Evolutionary conservation across 1,284 basidiomycete genomes (phyloP), one percentile per base, ranked within the genome.

Genomic region (Athelia psychrophila): DNA sequence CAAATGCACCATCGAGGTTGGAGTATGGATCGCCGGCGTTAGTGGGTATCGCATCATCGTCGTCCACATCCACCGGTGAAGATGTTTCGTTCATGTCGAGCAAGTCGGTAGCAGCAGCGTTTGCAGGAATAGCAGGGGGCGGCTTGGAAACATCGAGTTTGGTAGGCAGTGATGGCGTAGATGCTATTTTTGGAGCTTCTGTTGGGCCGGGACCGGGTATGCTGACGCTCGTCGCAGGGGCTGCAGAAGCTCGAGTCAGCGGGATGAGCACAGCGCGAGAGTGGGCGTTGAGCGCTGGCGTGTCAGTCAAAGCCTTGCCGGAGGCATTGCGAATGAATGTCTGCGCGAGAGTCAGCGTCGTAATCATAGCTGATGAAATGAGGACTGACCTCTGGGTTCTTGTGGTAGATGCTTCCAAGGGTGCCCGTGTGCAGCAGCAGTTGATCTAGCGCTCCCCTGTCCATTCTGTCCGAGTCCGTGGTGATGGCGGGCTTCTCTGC

Each of bases 381-480:
- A 33, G 16, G 15, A 62, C 77, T 58, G 44, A 88, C 89, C 78
- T 93, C 91, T 10, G 90, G 90, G 59, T 92, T 92, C 72, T 93
- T 93, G 73, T 93, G 90, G 64, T 93, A 93, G 56, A 93, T 91
- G 51, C 89, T 91, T 23, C 88, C 87, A 35, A 93, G 69, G n/a
- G 88, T 89, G 12, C 87, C 91, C 0, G 90, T 90, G 60, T 92
- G 90, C 38, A 93, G 66, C 33, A 93, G 68, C 18, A 95, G 75
- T 60, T 96, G 93, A 71, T 98, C 95, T 33, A 98, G 80, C 51
- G 95, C 90, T 22, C 93, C 93, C 60, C 94, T 83, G 65, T 98
- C 95, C 93, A 99, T 98, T 36, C 94, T 77, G 65, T 99, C 97
- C 5, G 94, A 93, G 67, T 99, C 95, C 1, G 94, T 98, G n/a